phyloP scores from a whole-genome alignment of 2,329 filamentous ascomycete genomes.

The Cladosporium sp. region DNA sequence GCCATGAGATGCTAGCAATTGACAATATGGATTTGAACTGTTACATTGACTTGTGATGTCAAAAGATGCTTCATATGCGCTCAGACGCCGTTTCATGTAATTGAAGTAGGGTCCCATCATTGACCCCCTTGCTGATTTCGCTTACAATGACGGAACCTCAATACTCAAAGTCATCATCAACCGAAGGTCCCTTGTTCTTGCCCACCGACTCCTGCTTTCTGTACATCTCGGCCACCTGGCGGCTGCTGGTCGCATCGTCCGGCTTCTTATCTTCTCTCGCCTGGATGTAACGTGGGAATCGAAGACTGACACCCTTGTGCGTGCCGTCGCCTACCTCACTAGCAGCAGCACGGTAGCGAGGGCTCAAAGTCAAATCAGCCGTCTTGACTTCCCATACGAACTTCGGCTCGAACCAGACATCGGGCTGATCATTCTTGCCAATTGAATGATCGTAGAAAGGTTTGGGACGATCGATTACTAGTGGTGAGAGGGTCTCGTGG shows the following conservation, averaged over 20 bases:
- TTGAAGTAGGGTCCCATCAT: background rate
- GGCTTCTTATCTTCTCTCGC: conserved; percentile 92
- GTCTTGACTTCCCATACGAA: conserved; percentile 98
- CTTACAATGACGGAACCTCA: conserved; percentile 37
- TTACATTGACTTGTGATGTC: too few relatives aligned
- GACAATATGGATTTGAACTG: too few relatives aligned
- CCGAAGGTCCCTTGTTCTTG: conserved; percentile 78
- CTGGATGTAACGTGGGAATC: conserved; percentile 92
- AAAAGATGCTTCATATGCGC: too few relatives aligned
- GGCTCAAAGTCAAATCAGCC: conserved; percentile 87
- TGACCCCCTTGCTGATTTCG: background rate
- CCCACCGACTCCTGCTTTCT: conserved; percentile 84
- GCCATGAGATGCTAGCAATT: too few relatives aligned
- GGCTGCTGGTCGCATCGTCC: conserved; percentile 77
- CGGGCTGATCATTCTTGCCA: conserved; percentile 86
- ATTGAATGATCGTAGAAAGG: conserved; percentile 87
- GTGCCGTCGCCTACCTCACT: conserved; percentile 62
- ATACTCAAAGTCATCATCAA: conserved; percentile 98
- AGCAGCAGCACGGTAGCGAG: conserved; percentile 85
- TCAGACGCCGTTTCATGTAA: too few relatives aligned
- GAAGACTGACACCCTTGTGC: conserved; percentile 74
- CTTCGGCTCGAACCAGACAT: conserved; percentile 95
- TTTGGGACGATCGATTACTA: conserved; percentile 84
- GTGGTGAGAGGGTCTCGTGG: conserved; percentile 67
- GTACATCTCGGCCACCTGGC: conserved; percentile 96